Conservation (phyloP, 805 yeast genomes). For the Diddensiella caesifluorescens region DNA sequence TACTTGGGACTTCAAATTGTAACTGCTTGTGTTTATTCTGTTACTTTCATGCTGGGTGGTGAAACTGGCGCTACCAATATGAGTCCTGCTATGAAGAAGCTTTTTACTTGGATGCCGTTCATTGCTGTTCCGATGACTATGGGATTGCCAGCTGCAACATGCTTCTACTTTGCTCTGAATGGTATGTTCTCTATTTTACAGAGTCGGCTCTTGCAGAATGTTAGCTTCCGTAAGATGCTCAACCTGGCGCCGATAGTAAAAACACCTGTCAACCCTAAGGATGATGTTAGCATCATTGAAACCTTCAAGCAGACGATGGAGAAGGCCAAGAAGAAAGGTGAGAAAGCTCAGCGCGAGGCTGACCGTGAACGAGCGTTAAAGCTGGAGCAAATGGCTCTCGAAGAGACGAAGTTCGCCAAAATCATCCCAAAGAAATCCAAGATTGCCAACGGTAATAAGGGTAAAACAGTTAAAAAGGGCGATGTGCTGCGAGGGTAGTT, state of each 20-base stretch:
- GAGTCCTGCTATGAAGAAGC: conserved; percentile 59
- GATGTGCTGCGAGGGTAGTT: conserved; percentile 1
- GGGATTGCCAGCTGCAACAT: conserved; percentile 78
- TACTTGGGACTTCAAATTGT: conserved; percentile 80
- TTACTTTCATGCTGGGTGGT: conserved; percentile 79
- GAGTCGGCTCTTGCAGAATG: conserved; percentile 56
- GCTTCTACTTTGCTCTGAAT: conserved; percentile 79
- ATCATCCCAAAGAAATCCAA: neutral
- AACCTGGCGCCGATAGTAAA: conserved; percentile 60
- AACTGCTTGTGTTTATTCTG: conserved; percentile 71
- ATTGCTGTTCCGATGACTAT: conserved; percentile 84
- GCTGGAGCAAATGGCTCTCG: conserved; percentile 13
- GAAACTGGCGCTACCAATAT: conserved; percentile 77
- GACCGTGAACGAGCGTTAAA: conserved; percentile 20
- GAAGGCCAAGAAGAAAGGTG: conserved; percentile 33
- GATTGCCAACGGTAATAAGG: conserved; percentile 1
- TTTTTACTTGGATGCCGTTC: conserved; percentile 70
- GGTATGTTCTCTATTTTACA: conserved; percentile 71
- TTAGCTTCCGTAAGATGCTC: conserved; percentile 49
- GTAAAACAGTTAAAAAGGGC: conserved; percentile 4
- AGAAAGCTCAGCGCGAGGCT: conserved; percentile 29
- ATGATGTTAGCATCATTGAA: conserved; percentile 28
- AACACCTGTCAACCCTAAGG: conserved; percentile 33
- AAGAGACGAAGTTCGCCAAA: conserved; percentile 1
- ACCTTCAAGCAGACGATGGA: conserved; percentile 25